Percentiles rank a stretch among this genome's conserved stretches.
Evolutionary conservation across 176 grass and related monocot genomes (phyloP).

Genomic region (Eragrostis nindensis): DNA sequence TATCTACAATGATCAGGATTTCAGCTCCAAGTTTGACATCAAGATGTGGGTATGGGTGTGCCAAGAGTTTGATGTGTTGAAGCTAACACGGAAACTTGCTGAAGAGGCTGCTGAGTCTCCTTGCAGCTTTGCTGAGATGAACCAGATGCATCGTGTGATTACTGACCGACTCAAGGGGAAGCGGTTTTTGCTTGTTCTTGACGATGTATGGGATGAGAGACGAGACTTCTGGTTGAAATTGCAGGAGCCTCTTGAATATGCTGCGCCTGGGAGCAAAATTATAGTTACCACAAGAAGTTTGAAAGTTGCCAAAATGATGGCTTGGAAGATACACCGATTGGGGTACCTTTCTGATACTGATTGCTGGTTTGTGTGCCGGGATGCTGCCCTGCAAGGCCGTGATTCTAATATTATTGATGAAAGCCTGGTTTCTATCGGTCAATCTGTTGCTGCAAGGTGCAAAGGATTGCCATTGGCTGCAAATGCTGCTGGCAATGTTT

Average conservation of each 20-base stretch:
- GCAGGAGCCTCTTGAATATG: background rate
- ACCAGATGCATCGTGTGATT: too few relatives aligned
- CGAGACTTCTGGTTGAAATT: too few relatives aligned
- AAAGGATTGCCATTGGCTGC: slow-evolving; percentile 46
- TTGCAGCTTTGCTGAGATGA: too few relatives aligned
- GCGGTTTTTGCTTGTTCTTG: too few relatives aligned
- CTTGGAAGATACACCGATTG: background rate
- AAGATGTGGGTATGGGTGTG: too few relatives aligned
- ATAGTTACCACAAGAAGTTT: slow-evolving; percentile 40
- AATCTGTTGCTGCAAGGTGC: slow-evolving; percentile 29
- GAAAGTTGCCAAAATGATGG: slow-evolving; percentile 42
- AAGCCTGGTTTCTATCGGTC: slow-evolving; percentile 14
- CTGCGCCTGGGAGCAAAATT: slow-evolving; percentile 41
- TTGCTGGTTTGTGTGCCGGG: slow-evolving; percentile 42
- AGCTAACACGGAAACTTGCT: too few relatives aligned
- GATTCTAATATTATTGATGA: slow-evolving; percentile 21
- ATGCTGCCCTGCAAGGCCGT: slow-evolving; percentile 35
- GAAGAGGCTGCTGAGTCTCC: too few relatives aligned
- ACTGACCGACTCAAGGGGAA: too few relatives aligned
- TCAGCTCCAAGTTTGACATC: too few relatives aligned
- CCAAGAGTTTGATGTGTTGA: too few relatives aligned
- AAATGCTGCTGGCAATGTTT: slow-evolving; percentile 43
- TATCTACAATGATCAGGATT: too few relatives aligned
- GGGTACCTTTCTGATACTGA: slow-evolving; percentile 33
- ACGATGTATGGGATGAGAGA: too few relatives aligned